Conservation (phyloP, 345 rosid species). For the Trapa bicornis region DNA sequence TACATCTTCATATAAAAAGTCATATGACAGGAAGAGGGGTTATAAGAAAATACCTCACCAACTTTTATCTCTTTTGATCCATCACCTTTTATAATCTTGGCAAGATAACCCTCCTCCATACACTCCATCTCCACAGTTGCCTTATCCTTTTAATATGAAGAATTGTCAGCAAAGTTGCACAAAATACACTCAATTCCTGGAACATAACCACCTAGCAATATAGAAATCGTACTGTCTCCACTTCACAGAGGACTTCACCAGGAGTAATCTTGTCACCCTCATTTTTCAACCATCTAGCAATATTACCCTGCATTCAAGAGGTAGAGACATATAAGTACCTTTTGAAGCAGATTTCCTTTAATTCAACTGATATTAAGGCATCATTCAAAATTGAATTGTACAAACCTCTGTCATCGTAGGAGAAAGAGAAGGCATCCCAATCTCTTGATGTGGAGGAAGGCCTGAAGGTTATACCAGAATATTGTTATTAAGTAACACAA, state of each 20-base stretch:
- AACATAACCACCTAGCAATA: constrained; percentile 7
- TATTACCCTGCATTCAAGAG: constrained; percentile 58
- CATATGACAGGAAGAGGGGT: not conserved
- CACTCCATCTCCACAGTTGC: constrained; percentile 98
- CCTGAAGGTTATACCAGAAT: constrained; percentile 35
- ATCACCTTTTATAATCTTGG: constrained; percentile 76
- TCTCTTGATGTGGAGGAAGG: constrained; percentile 89
- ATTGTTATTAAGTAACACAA: constrained; percentile 2
- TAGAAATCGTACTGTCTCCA: constrained; percentile 69
- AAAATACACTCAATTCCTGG: constrained; percentile 5
- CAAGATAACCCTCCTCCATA: constrained; percentile 98
- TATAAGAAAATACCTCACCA: constrained; percentile 57
- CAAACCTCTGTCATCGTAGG: constrained; percentile 96
- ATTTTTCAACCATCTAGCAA: constrained; percentile 94
- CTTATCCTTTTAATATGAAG: constrained; percentile 51
- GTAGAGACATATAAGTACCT: not conserved
- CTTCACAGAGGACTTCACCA: constrained; percentile 99
- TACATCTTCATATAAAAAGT: not conserved
- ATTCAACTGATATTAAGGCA: not conserved
- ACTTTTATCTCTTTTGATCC: constrained; percentile 91
- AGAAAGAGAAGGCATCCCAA: constrained; percentile 99
- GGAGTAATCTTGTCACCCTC: constrained; percentile 81
- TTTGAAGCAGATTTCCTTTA: constrained; percentile 2
- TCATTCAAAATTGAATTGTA: constrained; percentile 1
- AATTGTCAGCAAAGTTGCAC: constrained; percentile 4